These are phyloP conservation scores for Canna indica DNA, from an alignment of 176 grass and related monocot genomes.

Conservation along the genomic window DNA sequence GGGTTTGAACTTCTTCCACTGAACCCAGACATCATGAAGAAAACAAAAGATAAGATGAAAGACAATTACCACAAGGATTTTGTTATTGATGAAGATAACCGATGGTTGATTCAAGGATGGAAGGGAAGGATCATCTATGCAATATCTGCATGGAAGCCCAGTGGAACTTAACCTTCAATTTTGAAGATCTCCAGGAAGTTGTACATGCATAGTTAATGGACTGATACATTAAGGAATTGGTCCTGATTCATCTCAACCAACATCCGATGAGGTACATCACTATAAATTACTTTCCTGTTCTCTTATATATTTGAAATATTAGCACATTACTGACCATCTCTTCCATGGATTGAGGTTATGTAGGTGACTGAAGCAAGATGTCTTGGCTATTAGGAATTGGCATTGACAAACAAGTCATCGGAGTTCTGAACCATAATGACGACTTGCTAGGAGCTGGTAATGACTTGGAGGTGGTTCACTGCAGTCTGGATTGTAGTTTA, in stretches of 20 bases:
- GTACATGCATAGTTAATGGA: neutral
- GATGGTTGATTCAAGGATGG: constrained; percentile 18
- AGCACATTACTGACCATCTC: neutral
- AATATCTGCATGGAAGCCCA: constrained; percentile 10
- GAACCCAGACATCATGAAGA: constrained; percentile 3
- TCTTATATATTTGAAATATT: neutral
- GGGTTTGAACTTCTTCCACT: constrained; percentile 4
- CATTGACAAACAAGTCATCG: neutral
- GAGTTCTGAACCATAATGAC: neutral
- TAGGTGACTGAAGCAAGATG: neutral
- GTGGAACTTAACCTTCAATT: neutral
- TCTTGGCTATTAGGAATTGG: neutral
- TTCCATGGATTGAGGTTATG: neutral
- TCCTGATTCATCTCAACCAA: neutral
- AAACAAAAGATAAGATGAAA: constrained; percentile 3
- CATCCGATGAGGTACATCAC: neutral
- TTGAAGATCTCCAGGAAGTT: neutral
- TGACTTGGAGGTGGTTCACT: neutral
- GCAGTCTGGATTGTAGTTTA: neutral
- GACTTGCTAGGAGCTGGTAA: neutral
- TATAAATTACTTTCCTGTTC: neutral
- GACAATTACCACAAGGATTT: constrained; percentile 11
- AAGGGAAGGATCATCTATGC: constrained; percentile 17
- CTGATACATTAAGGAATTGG: neutral
- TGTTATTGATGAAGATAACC: constrained; percentile 7